Conservation (phyloP, 1,284 basidiomycete genomes). For the Tylopilus sp. region DNA sequence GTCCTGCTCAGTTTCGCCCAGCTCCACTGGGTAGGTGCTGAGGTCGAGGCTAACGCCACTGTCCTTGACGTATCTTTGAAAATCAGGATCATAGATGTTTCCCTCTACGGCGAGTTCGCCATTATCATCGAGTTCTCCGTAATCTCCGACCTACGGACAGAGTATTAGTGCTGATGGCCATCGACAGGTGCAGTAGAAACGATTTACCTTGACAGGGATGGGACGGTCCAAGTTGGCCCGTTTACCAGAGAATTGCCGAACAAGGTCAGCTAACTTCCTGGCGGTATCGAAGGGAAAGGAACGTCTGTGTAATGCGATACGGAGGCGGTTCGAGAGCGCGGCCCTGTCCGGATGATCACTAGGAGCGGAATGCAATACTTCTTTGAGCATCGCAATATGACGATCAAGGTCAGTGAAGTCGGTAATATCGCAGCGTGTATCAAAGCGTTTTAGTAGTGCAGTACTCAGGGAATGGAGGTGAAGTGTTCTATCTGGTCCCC, state of each 20-base stretch:
- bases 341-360: not conserved
- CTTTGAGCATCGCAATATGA: not conserved
- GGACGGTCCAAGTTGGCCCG: slow-evolving; percentile 26
- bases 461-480: slow-evolving; percentile 14
- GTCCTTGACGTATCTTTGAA: slow-evolving; percentile 10
- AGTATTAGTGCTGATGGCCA: slow-evolving; percentile 3
- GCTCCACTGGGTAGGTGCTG: not conserved
- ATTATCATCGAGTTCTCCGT: slow-evolving; percentile 14
- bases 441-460: not conserved
- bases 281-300: too few relatives aligned
- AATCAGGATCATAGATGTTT: slow-evolving; percentile 25
- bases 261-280: slow-evolving; percentile 25
- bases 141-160: slow-evolving; percentile 17
- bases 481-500: not conserved
- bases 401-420: not conserved
- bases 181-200: not conserved
- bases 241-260: slow-evolving; percentile 24
- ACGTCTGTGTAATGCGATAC: not conserved
- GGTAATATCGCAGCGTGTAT: not conserved
- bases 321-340: not conserved
- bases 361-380: not conserved
- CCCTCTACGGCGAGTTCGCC: slow-evolving; percentile 23
- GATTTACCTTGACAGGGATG: slow-evolving; percentile 16
- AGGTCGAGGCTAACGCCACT: not conserved
- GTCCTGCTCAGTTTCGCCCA: slow-evolving; percentile 3